Evolutionary conservation across 73 alveolate species (phyloP).

Genomic region (Diophrys appendiculata): DNA sequence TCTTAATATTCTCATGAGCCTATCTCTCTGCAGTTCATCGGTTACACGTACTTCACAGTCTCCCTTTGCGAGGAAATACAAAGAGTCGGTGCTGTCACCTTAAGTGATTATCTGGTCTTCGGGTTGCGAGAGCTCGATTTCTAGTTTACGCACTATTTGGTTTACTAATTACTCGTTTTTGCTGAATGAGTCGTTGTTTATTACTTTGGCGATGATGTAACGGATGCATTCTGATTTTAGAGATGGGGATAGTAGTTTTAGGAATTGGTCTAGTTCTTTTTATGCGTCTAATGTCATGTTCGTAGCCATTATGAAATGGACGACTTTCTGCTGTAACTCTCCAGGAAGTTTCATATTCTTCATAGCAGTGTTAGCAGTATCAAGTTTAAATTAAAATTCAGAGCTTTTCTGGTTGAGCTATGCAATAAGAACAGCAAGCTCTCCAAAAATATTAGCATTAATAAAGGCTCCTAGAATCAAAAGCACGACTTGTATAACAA

Average conservation of each 20-base stretch:
- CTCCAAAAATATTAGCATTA: slow-evolving; percentile 61
- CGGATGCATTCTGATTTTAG: neutral
- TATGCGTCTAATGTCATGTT: slow-evolving; percentile 8
- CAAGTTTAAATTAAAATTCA: slow-evolving; percentile 38
- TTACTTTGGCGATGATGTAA: neutral
- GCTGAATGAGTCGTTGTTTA: neutral
- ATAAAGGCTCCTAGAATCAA: slow-evolving; percentile 56
- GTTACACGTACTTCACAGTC: slow-evolving; percentile 27
- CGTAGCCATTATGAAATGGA: neutral
- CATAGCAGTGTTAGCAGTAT: slow-evolving; percentile 59
- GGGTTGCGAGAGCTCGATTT: slow-evolving; percentile 23
- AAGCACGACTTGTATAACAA: neutral
- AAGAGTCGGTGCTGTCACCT: slow-evolving; percentile 30
- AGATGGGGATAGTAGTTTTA: slow-evolving; percentile 14
- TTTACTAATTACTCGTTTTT: neutral
- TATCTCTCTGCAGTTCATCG: slow-evolving; percentile 13
- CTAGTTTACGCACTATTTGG: neutral
- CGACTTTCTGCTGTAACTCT: slow-evolving; percentile 16
- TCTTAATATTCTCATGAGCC: slow-evolving; percentile 28
- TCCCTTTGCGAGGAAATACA: slow-evolving; percentile 39
- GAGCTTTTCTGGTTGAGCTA: slow-evolving; percentile 27
- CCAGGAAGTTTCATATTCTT: slow-evolving; percentile 57
- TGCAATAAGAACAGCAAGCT: slow-evolving; percentile 49
- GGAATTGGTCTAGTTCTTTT: slow-evolving; percentile 14
- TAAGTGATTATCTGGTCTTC: slow-evolving; percentile 58